Evolutionary conservation across 177 flowering plant species (phyloP), one percentile per base, ranked within the genome.

Genomic region (Tripterygium wilfordii): DNA sequence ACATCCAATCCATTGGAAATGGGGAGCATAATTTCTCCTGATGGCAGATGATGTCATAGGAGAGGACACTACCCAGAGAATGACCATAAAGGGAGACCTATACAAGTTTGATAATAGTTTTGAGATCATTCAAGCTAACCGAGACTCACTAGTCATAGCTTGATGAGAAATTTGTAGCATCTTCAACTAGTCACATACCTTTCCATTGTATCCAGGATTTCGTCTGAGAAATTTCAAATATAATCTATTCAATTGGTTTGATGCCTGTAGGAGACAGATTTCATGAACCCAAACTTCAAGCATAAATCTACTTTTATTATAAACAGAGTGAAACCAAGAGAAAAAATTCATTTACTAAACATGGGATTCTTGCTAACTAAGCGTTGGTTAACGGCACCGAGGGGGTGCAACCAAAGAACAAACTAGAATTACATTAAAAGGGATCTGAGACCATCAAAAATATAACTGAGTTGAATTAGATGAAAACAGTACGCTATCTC

Each of bases 31-130:
- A 59, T 52, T 51, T 70, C 49, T 87, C 82, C 70, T 94, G 99
- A 68, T 94, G 99, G 56, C 99, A 94, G 45, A 94, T 92, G 47
- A 94, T 94, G 68, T 94, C 99, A 66, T 84, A 94, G 1, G 97
- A 94, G 28, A 94, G 90, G 47, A 94, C 95, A 65, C 96, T 94
- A 55, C 99, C 99, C 74, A 94, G 56, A 55, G 99, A 94, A 73
- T 94, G 99, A 22, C 85, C 99, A 75, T 85, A 94, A 24, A 94
- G 35, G 27, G 99, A 94, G 64, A 94, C 96, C 98, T 91, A 56
- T n/a, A 57, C 8, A 63, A 45, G 42, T 31, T 4, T 28, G 22
- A 10, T 26, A 36, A 36, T 13, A 35, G 10, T 12, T 15, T 19
- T 19, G 3, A 51, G 32, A 45, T 20, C n/a, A 18, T 21, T 49